Evolutionary conservation across 345 rosid species (phyloP).

Genomic region (Dipteronia sinensis): DNA sequence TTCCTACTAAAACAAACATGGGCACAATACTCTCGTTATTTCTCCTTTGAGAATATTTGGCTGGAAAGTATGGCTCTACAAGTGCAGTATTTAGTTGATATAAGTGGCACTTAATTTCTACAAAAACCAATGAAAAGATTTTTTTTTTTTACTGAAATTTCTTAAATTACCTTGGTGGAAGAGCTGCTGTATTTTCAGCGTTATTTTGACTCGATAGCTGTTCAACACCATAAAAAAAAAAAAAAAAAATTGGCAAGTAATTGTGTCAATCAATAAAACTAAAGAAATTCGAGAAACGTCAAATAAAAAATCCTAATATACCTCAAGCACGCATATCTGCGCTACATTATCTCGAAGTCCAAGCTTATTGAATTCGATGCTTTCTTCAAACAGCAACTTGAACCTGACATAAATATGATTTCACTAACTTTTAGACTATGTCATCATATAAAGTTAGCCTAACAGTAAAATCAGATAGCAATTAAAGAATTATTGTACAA

Average conservation of each 20-base stretch:
- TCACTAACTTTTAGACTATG: slow-evolving; percentile 24
- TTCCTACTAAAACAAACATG: not conserved
- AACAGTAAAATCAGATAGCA: slow-evolving; percentile 8
- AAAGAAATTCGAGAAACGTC: slow-evolving; percentile 4
- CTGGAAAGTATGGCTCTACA: not conserved
- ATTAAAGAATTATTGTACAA: not conserved
- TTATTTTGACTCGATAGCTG: slow-evolving; percentile 46
- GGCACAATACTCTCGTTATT: not conserved
- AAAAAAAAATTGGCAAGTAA: slow-evolving; percentile 11
- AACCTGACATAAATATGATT: slow-evolving; percentile 52
- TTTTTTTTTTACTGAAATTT: slow-evolving; percentile 2
- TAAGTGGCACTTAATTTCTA: not conserved
- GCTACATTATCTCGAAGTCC: slow-evolving; percentile 98
- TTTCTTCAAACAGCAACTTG: slow-evolving; percentile 85
- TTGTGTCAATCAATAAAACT: not conserved
- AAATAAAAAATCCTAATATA: slow-evolving; percentile 24
- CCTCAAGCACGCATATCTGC: slow-evolving; percentile 97
- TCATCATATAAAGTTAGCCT: slow-evolving; percentile 16
- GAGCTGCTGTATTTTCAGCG: slow-evolving; percentile 34
- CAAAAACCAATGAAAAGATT: not conserved
- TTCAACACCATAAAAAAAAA: slow-evolving; percentile 25
- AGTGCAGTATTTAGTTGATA: not conserved
- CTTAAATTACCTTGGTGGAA: slow-evolving; percentile 49
- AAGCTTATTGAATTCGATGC: slow-evolving; percentile 74
- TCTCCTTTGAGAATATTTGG: not conserved